Conservation (phyloP, 805 yeast genomes). For the Metschnikowia santaceciliae region DNA sequence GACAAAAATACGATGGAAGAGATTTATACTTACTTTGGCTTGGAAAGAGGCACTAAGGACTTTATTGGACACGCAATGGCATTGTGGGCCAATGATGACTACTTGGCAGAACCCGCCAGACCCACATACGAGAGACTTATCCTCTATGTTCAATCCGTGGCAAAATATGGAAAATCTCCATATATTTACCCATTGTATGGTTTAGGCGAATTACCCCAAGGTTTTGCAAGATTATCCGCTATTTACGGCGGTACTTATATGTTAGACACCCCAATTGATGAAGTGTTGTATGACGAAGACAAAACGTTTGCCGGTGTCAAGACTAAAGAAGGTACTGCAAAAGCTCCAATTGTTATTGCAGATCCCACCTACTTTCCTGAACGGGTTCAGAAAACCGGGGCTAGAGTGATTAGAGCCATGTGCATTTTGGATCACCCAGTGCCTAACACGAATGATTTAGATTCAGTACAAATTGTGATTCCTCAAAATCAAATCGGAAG, state of each 20-base stretch:
- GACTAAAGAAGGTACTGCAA: constrained; percentile 87
- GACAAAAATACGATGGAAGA: constrained; percentile 90
- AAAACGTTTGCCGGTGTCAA: constrained; percentile 75
- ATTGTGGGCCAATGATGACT: constrained; percentile 85
- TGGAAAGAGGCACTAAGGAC: constrained; percentile 90
- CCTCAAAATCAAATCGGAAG: constrained; percentile 95
- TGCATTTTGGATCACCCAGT: constrained; percentile 89
- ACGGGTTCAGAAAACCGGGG: constrained; percentile 67
- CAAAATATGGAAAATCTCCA: constrained; percentile 94
- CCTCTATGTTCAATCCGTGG: constrained; percentile 84
- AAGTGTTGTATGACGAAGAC: constrained; percentile 67
- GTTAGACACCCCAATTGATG: constrained; percentile 95
- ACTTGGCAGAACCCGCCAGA: constrained; percentile 83
- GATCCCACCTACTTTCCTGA: constrained; percentile 98
- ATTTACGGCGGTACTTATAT: constrained; percentile 98
- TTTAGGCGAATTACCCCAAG: constrained; percentile 97
- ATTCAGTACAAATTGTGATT: constrained; percentile 88
- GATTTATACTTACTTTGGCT: constrained; percentile 81
- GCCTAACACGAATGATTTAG: constrained; percentile 75
- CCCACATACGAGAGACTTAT: constrained; percentile 84
- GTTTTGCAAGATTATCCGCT: constrained; percentile 94
- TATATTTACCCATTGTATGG: constrained; percentile 95
- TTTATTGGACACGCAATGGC: constrained; percentile 99
- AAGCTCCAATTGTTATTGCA: constrained; percentile 90
- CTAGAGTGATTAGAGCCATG: constrained; percentile 75